phyloP scores from a whole-genome alignment of 2,329 filamentous ascomycete genomes.

The Neonectria hederae region DNA sequence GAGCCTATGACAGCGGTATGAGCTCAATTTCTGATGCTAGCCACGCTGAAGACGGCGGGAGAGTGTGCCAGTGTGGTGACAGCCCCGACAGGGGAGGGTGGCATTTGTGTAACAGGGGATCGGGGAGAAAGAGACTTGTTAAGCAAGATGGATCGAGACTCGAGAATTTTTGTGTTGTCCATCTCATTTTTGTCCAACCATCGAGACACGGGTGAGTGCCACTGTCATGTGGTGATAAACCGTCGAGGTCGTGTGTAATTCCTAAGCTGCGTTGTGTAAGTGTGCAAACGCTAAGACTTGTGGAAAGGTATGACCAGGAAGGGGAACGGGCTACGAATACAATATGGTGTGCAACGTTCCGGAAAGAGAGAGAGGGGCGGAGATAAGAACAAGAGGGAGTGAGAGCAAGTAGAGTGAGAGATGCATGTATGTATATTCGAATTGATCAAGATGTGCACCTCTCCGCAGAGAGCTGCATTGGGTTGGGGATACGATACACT shows the following conservation, averaged over 20 bases:
- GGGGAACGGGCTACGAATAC: neutral
- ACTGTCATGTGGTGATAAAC: slow-evolving; percentile 19
- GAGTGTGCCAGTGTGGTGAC: neutral
- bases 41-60: slow-evolving; percentile 5
- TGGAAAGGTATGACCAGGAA: neutral
- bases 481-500: neutral
- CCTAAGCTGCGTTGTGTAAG: neutral
- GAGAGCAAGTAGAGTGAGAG: too few relatives aligned
- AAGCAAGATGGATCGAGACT: slow-evolving; percentile 3
- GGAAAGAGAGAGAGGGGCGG: neutral
- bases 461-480: neutral
- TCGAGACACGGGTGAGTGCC: slow-evolving; percentile 3
- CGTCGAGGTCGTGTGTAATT: neutral
- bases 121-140: slow-evolving; percentile 1
- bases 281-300: neutral
- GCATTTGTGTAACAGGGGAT: slow-evolving; percentile 10
- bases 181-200: neutral
- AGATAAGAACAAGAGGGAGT: neutral
- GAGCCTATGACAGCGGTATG: slow-evolving; percentile 2
- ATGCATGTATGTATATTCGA: neutral
- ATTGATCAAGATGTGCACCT: neutral
- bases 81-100: slow-evolving; percentile 12
- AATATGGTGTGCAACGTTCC: neutral
- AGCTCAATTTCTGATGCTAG: neutral
- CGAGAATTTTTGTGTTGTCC: neutral